Evolutionary conservation across 768 basidiomycete genomes (phyloP).

Genomic region (Phylloporus scabripes): DNA sequence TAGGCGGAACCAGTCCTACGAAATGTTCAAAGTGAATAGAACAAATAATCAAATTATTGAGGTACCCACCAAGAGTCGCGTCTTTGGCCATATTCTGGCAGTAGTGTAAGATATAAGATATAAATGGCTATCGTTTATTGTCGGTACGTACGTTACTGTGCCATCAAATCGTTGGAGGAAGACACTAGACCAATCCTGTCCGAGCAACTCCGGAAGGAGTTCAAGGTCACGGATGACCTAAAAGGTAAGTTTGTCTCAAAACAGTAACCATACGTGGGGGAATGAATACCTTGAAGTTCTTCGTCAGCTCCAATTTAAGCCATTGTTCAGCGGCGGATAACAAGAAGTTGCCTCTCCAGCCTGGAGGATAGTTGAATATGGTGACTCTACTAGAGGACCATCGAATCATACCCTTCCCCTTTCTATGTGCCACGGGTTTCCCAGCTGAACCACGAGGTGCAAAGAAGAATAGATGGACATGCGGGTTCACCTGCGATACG

Average conservation of each 20-base stretch:
- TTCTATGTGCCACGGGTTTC: constrained; percentile 89
- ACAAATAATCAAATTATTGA: constrained; percentile 1
- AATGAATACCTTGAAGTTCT: constrained; percentile 76
- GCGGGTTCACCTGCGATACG: constrained; percentile 90
- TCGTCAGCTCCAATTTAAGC: constrained; percentile 91
- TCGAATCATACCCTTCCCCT: constrained; percentile 65
- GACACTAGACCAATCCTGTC: constrained; percentile 95
- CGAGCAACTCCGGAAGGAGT: constrained; percentile 85
- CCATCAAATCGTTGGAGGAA: constrained; percentile 94
- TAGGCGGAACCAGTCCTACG: constrained; percentile 77
- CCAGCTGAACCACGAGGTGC: constrained; percentile 85
- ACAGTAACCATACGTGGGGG: neutral
- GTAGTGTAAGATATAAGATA: constrained; percentile 23
- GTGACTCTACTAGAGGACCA: neutral
- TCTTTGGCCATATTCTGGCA: constrained; percentile 77
- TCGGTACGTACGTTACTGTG: constrained; percentile 66
- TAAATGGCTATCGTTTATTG: constrained; percentile 6
- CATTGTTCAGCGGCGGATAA: constrained; percentile 91
- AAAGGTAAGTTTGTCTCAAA: neutral
- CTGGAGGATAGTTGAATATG: constrained; percentile 29
- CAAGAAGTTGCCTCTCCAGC: constrained; percentile 94
- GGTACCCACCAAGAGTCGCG: constrained; percentile 57
- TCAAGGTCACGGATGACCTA: constrained; percentile 93
- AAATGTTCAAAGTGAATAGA: neutral
- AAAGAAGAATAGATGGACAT: constrained; percentile 93